Evolutionary conservation across 2,329 filamentous ascomycete species (phyloP), one percentile per base, ranked within the genome.

Genomic region (Beauveria asiatica): DNA sequence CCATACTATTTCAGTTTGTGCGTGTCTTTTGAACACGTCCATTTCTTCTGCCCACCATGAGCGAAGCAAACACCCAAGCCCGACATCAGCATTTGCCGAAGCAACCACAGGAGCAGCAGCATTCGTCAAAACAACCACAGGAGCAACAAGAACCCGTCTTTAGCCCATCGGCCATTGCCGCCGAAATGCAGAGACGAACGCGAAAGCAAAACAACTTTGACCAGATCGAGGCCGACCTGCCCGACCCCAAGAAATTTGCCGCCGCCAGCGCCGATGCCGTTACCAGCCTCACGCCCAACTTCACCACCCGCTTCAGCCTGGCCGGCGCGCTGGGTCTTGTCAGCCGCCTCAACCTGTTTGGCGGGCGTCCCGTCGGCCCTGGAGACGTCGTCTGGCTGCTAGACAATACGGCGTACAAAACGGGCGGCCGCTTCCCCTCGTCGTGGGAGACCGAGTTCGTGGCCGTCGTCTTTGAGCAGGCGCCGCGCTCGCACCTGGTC

Each of bases 371-470:
- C 39, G 82, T 90, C 51, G 81, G 84, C 59, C 77, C 79, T 17
- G 75, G 83, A 44, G 88, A 96, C 70, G 84, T 83, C 16, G 85
- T 97, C 45, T 97, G 93, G 93, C 77, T 97, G 8, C 78, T 97
- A 52, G 92, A 97, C 76, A 96, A 94, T 68, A 93, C 89, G 3
- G 92, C 92, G 5, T 93, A 88, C 70, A 83, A 84, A 62, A 74
- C 76, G 50, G 68, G 74, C 19, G 68, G 74, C 25, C 44, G 44
- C 16, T 67, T 72, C 61, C 72, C 74, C 2, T 75, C 74, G 57
- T 72, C 70, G 57, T 97, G 92, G 91, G 80, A 89, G 68, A 88
- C 88, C 27, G 90, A 97, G 70, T 92, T 92, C 63, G 85, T 96
- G 0, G 84, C 88, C 2, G 90, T 89, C 49, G 89, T 91, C 61